A percentile compares a stretch with the other conserved stretches of the same genome.
Evolutionary conservation across 1,284 basidiomycete species (phyloP).

Genomic region (Rhodotorula sp.): DNA sequence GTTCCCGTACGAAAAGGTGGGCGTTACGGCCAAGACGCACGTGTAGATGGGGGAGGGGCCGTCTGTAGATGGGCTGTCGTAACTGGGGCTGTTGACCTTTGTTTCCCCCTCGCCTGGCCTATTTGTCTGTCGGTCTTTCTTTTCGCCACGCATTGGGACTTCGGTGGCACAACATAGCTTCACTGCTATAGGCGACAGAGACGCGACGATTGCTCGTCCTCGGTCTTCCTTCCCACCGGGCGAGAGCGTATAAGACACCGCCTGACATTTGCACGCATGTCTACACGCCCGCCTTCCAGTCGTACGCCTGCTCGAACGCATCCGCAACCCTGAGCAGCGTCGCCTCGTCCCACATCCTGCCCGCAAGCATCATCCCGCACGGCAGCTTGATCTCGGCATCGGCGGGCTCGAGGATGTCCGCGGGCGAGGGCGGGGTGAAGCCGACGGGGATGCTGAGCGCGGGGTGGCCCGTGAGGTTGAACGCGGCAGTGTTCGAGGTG

Average conservation of each 20-base stretch:
- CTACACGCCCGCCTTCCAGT: conserved; percentile 2
- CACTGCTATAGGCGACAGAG: too few species aligned
- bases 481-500: conserved; percentile 17
- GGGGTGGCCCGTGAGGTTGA: conserved; percentile 31
- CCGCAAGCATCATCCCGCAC: conserved; percentile 28
- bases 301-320: conserved; percentile 28
- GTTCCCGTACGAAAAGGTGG: conserved; percentile 45
- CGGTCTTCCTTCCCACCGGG: too few species aligned
- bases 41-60: not conserved
- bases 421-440: conserved; percentile 22
- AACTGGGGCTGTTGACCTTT: too few species aligned
- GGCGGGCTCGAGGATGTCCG: conserved; percentile 2
- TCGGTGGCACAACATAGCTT: too few species aligned
- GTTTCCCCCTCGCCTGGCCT: too few species aligned
- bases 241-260: too few species aligned
- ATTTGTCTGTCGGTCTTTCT: too few species aligned
- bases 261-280: too few species aligned
- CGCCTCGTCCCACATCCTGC: conserved; percentile 35
- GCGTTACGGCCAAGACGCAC: not conserved
- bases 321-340: conserved; percentile 26
- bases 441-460: conserved; percentile 31
- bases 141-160: too few species aligned
- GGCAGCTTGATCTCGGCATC: conserved; percentile 34
- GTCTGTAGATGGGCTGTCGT: too few species aligned
- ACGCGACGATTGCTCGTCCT: too few species aligned